Evolutionary conservation across 371 early-diverging fungal genomes (phyloP).

Genomic region (Amoeboaphelidium protococcarum): DNA sequence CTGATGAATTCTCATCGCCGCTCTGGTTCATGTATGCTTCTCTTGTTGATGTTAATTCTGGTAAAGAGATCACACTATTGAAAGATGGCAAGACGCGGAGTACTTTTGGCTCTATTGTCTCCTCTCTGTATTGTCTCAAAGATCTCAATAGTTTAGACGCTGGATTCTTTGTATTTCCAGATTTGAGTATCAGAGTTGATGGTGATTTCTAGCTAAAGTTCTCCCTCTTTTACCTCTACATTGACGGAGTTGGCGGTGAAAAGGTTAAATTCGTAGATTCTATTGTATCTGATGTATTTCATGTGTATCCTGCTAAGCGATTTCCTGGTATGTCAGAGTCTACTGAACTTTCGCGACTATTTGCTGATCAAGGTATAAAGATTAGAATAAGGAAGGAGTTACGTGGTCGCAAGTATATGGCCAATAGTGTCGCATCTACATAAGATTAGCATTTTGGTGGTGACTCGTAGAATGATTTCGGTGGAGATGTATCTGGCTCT

Average conservation of each 20-base stretch:
- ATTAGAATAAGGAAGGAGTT: conserved; percentile 63
- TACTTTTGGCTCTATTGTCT: conserved; percentile 63
- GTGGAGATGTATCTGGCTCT: too few relatives aligned
- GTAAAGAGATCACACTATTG: conserved; percentile 37
- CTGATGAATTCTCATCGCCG: too few relatives aligned
- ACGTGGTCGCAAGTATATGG: conserved; percentile 9
- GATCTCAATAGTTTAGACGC: conserved; percentile 63
- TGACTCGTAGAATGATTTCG: too few relatives aligned
- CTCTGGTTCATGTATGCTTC: conserved; percentile 64
- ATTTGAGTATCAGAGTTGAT: conserved; percentile 68
- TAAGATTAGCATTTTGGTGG: too few relatives aligned
- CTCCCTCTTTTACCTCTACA: background rate
- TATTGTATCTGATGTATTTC: conserved; percentile 41
- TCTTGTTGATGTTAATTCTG: conserved; percentile 29
- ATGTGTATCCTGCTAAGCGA: conserved; percentile 66
- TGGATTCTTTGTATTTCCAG: conserved; percentile 87
- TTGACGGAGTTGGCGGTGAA: conserved; percentile 12
- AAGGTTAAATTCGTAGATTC: conserved; percentile 55
- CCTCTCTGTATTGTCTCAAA: conserved; percentile 57
- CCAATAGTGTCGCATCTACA: too few relatives aligned
- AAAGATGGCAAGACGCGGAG: conserved; percentile 41
- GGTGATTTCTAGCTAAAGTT: conserved; percentile 58
- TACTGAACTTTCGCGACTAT: conserved; percentile 53
- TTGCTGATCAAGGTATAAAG: conserved; percentile 84
- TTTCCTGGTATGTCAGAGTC: conserved; percentile 87